Conservation (phyloP, 495 filamentous ascomycete species). For the Neurospora tetrasperma region DNA sequence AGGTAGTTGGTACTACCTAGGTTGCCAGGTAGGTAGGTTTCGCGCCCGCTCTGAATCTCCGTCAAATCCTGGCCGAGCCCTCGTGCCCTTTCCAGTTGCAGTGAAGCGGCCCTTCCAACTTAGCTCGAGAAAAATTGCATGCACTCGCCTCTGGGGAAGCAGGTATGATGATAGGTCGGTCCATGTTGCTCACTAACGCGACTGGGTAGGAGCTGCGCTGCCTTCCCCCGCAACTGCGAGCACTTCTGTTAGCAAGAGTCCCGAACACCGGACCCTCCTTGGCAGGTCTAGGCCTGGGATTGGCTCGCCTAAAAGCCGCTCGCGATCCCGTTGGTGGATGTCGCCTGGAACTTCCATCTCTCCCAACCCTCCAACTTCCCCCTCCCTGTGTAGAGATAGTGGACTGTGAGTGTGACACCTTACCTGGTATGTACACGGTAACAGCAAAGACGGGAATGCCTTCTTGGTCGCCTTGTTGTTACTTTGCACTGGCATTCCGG, state of each 20-base stretch:
- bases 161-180: background rate
- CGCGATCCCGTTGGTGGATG: background rate
- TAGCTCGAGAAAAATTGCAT: slow-evolving; percentile 1
- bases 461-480: background rate
- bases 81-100: background rate
- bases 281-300: background rate
- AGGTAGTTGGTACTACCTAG: too few relatives aligned
- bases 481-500: background rate
- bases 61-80: background rate
- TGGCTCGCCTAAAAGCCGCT: background rate
- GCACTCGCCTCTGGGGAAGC: background rate
- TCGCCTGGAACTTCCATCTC: background rate
- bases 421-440: background rate
- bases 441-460: background rate
- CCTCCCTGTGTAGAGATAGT: background rate
- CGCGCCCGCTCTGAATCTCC: background rate
- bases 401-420: background rate
- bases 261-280: background rate
- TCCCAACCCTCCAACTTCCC: background rate
- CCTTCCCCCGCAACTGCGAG: background rate
- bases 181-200: background rate
- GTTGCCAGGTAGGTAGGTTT: background rate
- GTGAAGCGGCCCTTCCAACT: background rate
- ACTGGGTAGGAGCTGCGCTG: background rate
- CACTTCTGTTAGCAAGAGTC: background rate